phyloP scores from a whole-genome alignment of 2,329 filamentous ascomycete genomes.

The Cordyceps tenuipes region DNA sequence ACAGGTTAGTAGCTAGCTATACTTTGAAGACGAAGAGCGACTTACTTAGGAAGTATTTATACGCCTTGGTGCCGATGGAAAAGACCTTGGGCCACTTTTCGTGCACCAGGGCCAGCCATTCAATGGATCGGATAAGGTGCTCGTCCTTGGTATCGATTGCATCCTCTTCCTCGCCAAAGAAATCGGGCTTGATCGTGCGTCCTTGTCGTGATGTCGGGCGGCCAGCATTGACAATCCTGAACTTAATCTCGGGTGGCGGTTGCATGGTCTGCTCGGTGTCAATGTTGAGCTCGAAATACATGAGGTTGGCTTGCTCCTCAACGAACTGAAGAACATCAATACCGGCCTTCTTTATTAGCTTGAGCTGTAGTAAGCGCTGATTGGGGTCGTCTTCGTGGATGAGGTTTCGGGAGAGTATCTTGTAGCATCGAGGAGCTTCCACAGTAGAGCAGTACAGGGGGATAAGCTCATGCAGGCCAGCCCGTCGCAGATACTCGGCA shows the following conservation, averaged over 20 bases:
- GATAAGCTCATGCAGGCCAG: conserved; percentile 67
- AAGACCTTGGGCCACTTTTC: conserved; percentile 67
- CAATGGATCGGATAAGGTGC: conserved; percentile 65
- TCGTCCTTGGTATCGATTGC: conserved; percentile 54
- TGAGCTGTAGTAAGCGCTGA: conserved; percentile 60
- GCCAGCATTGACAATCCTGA: conserved; percentile 42
- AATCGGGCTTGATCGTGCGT: conserved; percentile 58
- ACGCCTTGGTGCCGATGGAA: conserved; percentile 58
- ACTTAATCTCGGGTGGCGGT: conserved; percentile 35
- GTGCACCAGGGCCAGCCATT: conserved; percentile 75
- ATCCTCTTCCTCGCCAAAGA: conserved; percentile 56
- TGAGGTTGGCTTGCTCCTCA: conserved; percentile 52
- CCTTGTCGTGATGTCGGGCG: conserved; percentile 34
- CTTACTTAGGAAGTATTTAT: conserved; percentile 79
- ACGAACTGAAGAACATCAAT: conserved; percentile 69
- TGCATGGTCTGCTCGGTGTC: conserved; percentile 8
- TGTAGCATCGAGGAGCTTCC: conserved; percentile 53
- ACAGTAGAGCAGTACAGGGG: conserved; percentile 84
- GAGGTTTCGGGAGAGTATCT: conserved; percentile 67
- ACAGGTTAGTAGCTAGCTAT: conserved; percentile 3
- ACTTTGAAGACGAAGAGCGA: conserved; percentile 15
- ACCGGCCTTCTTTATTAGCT: conserved; percentile 64
- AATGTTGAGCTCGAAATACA: conserved; percentile 40
- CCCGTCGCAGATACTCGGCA: conserved; percentile 66
- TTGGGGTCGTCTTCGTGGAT: conserved; percentile 60